Evolutionary conservation across 805 yeast genomes (phyloP), one percentile per base, ranked within the genome.

Genomic region (Vanderwaltozyma tropicalis): DNA sequence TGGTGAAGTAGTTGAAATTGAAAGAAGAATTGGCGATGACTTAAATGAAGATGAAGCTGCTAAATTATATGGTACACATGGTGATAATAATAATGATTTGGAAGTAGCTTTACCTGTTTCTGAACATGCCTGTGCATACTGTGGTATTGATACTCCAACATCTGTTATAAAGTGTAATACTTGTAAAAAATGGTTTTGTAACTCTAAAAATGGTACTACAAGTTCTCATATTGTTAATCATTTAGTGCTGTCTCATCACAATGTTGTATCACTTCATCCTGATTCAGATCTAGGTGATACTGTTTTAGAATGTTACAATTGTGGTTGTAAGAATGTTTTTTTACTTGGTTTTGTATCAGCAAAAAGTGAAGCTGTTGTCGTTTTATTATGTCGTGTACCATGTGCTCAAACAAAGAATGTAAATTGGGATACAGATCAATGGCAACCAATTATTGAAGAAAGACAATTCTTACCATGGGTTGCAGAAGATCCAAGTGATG

Each of bases 151-250:
- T 42, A 59, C 73, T 9, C 70, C 85, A 1, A 57, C 72, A 5
- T 69, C 80, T 34, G 81, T 86, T 12, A 81, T 82, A 30, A 76
- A 79, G 47, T 88, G 96, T 63, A 72, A 73, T 41, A 66, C 69
- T 5, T 88, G 96, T 59, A 61, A 74, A 47, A 79, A 77, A 54
- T 88, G 96, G 96, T 88, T 88, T 56, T 88, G 96, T 64, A 88
- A 88, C 55, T 72, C 83, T 12, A 74, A 75, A 40, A 68, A 72
- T 16, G 66, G 62, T 34, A 59, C 74, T 10, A 61, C 74, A 11
- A 74, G 82, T 13, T 81, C 94, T 1, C 96, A 88, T 57, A 83
- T 88, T 13, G 77, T 88, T 15, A 82, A 83, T 14, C 96, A 88
- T 59, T 62, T 87, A 55, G 94, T 86, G 21, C 63, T 83, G 47